These are phyloP conservation scores for Ophiostoma piceae DNA, from an alignment of 2,329 filamentous ascomycete species.

Conservation along the genomic window DNA sequence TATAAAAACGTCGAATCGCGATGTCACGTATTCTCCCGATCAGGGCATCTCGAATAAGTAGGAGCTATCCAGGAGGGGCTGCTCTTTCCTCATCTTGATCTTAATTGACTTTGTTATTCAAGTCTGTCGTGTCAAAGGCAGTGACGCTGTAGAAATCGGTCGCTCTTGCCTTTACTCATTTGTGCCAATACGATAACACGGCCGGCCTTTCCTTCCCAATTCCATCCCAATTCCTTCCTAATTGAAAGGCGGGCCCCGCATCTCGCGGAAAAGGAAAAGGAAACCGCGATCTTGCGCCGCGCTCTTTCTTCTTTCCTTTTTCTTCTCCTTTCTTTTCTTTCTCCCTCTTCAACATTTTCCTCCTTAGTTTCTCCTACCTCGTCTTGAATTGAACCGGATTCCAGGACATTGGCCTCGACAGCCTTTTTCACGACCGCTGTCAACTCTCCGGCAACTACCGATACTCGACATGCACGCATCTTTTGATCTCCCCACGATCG, in stretches of 20 bases:
- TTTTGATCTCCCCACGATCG: neutral
- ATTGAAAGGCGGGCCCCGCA: conserved; percentile 9
- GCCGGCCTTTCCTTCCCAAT: too few species aligned
- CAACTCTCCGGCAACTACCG: neutral
- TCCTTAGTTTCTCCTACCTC: neutral
- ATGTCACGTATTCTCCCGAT: neutral
- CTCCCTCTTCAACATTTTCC: neutral
- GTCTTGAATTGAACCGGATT: neutral
- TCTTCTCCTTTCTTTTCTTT: neutral
- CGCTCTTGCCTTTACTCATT: neutral
- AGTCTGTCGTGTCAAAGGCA: too few species aligned
- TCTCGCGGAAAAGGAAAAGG: neutral
- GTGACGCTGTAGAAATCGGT: neutral
- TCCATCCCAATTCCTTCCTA: neutral
- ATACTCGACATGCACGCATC: conserved; percentile 1
- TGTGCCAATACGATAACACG: neutral
- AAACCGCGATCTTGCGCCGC: neutral
- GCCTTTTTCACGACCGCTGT: neutral
- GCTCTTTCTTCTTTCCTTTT: neutral
- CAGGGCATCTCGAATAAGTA: neutral
- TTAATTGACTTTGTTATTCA: too few species aligned
- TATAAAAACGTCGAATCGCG: neutral
- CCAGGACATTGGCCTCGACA: neutral
- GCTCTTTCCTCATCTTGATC: neutral
- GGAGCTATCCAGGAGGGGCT: neutral